Evolutionary conservation across 192 early-diverging fungal genomes (phyloP).

Genomic region (Gryganskiella cystojenkinii): DNA sequence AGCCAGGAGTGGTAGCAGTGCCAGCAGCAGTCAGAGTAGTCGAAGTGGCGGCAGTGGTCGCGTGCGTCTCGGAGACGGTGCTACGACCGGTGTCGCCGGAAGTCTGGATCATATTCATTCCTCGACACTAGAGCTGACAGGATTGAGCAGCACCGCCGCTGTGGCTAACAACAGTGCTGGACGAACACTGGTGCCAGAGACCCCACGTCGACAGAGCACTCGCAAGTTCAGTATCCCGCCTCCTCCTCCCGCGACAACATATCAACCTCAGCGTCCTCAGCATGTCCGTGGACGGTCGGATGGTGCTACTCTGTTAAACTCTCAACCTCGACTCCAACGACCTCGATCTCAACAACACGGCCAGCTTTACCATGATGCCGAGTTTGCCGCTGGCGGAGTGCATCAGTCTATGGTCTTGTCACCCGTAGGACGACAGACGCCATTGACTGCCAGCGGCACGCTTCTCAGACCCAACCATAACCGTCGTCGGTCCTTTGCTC

Average conservation of each 20-base stretch:
- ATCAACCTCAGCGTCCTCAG: constrained; percentile 3
- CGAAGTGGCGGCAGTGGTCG: constrained; percentile 2
- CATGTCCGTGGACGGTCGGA: constrained; percentile 29
- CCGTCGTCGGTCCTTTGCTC: constrained; percentile 21
- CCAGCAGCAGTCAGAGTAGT: constrained; percentile 16
- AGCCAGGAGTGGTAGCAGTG: neutral
- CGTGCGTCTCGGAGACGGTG: neutral
- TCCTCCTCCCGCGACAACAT: neutral
- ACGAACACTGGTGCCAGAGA: neutral
- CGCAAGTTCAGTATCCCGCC: constrained; percentile 24
- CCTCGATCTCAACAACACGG: neutral
- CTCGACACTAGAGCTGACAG: constrained; percentile 5
- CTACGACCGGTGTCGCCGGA: constrained; percentile 9
- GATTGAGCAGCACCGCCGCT: neutral
- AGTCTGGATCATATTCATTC: constrained; percentile 16
- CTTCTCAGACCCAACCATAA: constrained; percentile 13
- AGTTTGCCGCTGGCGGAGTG: neutral
- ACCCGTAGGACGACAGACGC: constrained; percentile 8
- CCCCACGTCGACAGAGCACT: neutral
- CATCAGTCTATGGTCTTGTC: neutral
- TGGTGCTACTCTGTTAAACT: neutral
- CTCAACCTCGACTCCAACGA: neutral
- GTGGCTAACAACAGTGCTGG: neutral
- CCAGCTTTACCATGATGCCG: neutral
- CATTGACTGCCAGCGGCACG: constrained; percentile 27